phyloP scores from a whole-genome alignment of 192 early-diverging fungal genomes.

The Geosiphon pyriformis region DNA sequence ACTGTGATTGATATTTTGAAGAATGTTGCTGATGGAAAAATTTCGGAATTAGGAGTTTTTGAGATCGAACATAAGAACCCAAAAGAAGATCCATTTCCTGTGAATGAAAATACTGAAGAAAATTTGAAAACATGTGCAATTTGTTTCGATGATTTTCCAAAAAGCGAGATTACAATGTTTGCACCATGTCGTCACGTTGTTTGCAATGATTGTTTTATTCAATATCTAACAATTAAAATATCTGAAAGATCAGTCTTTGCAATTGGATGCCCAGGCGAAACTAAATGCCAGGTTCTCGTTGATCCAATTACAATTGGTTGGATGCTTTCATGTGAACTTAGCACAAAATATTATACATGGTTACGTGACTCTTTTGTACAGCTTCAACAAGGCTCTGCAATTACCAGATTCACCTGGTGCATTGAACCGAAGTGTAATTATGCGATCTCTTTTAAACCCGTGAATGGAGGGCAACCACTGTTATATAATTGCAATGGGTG shows the following conservation, averaged over 20 bases:
- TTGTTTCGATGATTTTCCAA: constrained; percentile 8
- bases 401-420: constrained; percentile 9
- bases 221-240: constrained; percentile 20
- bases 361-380: constrained; percentile 13
- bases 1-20: not conserved
- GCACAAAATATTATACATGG: constrained; percentile 14
- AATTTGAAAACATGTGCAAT: constrained; percentile 6
- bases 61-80: not conserved
- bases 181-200: constrained; percentile 10
- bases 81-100: not conserved
- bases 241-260: constrained; percentile 13
- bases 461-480: not conserved
- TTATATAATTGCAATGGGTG: constrained; percentile 12
- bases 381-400: constrained; percentile 3
- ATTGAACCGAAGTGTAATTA: constrained; percentile 9
- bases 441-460: constrained; percentile 10
- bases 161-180: constrained; percentile 4
- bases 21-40: not conserved
- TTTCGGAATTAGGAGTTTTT: not conserved
- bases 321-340: constrained; percentile 8
- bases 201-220: constrained; percentile 18
- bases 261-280: constrained; percentile 8
- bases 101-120: not conserved
- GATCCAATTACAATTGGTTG: constrained; percentile 22
- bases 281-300: constrained; percentile 10